Percentiles rank a stretch among this genome's conserved stretches.
These are phyloP conservation scores for Ulota crispa DNA, from an alignment of 225 moss, liverwort and hornwort species.

Conservation along the genomic window DNA sequence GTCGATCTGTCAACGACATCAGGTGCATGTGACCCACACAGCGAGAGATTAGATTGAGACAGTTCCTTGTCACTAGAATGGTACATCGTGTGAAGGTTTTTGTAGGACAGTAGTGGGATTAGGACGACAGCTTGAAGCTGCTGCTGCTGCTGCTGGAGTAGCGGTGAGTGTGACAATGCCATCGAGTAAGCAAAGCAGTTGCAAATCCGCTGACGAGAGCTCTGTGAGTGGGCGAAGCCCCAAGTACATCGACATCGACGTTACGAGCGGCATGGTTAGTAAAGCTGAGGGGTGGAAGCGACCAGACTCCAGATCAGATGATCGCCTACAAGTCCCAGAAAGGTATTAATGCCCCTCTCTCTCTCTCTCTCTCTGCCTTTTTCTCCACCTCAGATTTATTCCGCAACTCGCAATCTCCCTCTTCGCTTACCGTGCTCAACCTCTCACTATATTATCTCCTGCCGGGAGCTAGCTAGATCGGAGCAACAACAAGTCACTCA, in stretches of 20 bases:
- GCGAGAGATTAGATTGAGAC: too few relatives aligned
- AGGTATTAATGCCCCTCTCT: not conserved
- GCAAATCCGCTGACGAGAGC: constrained; percentile 25
- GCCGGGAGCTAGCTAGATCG: not conserved
- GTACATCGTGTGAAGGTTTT: not conserved
- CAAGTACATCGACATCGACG: constrained; percentile 38
- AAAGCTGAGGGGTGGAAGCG: constrained; percentile 22
- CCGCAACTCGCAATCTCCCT: not conserved
- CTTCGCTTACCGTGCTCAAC: not conserved
- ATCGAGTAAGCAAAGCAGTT: constrained; percentile 31
- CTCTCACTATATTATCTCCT: not conserved
- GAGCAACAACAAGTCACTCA: not conserved
- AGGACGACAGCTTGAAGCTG: not conserved
- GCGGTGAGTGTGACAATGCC: constrained; percentile 21
- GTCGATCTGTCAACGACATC: not conserved
- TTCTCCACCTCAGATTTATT: constrained; percentile 1
- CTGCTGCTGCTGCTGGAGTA: not conserved
- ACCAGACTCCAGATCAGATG: constrained; percentile 28
- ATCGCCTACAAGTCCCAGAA: not conserved
- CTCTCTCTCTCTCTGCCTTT: not conserved
- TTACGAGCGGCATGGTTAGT: constrained; percentile 11
- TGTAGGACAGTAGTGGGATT: not conserved
- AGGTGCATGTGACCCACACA: not conserved
- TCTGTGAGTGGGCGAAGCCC: constrained; percentile 18
- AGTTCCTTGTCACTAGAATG: not conserved